phyloP scores from a whole-genome alignment of 2,329 filamentous ascomycete genomes.

The Talaromyces sp. region DNA sequence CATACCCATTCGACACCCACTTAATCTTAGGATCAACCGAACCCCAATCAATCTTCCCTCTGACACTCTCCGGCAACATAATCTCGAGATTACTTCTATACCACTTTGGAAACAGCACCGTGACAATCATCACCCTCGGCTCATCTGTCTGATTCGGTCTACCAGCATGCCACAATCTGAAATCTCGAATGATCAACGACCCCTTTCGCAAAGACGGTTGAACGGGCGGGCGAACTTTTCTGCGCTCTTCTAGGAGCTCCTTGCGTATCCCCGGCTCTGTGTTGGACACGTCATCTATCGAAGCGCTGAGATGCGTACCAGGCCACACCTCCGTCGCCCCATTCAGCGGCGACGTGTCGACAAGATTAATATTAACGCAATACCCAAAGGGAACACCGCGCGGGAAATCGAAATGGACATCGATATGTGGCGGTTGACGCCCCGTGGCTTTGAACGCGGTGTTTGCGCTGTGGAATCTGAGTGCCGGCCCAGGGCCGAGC shows the following conservation, averaged over 20 bases:
- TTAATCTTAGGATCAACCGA: constrained; percentile 34
- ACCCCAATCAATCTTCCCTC: constrained; percentile 34
- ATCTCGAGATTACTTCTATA: constrained; percentile 32
- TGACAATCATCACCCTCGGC: constrained; percentile 47
- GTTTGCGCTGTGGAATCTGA: constrained; percentile 41
- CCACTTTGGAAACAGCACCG: constrained; percentile 41
- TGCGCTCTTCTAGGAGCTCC: constrained; percentile 31
- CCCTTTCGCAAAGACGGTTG: constrained; percentile 45
- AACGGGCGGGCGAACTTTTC: constrained; percentile 33
- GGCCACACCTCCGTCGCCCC: constrained; percentile 53
- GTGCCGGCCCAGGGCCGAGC: constrained; percentile 36
- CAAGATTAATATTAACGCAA: constrained; percentile 48
- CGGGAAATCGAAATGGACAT: constrained; percentile 48
- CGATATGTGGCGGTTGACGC: constrained; percentile 43
- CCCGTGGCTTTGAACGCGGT: constrained; percentile 38
- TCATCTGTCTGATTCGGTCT: constrained; percentile 46
- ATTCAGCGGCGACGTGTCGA: constrained; percentile 45
- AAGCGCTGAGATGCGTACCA: constrained; percentile 45
- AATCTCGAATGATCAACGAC: constrained; percentile 46
- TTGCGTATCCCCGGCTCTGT: constrained; percentile 29
- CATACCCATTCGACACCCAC: constrained; percentile 36
- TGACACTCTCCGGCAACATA: constrained; percentile 30
- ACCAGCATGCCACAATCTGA: constrained; percentile 51
- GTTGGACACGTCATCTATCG: constrained; percentile 24
- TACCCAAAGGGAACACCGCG: constrained; percentile 47